Base-by-base conservation (phyloP, 2,329 filamentous ascomycete genomes). In the Cercospora sesami region DNA sequence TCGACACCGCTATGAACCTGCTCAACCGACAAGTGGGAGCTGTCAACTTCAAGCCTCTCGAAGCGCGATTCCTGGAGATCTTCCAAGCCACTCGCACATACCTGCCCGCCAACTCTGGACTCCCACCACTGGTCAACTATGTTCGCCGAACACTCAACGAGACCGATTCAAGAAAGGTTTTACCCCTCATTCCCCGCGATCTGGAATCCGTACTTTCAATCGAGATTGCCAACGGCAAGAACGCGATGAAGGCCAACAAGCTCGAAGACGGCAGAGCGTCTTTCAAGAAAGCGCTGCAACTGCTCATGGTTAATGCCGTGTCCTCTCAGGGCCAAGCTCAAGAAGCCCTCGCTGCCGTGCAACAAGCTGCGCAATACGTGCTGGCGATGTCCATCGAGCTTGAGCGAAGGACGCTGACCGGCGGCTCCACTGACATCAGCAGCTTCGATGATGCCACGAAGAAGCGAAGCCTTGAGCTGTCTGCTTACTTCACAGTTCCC, bases 401-500 rank as follows among this genome's bases (percentile, higher is more conserved):
- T 31, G 87, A 91, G 69, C 89, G 94, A 72, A 88, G 95, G 75
- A 83, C 84, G 64, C 83, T 95, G 16, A 78, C 81, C 18, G 78
- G 81, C 16, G 79, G 78, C 60, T 79, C 80, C 14, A 79, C 79
- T 18, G 83, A 85, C 68, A 77, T 85, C 21, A 81, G 81, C 60
- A 74, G 77, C n/a, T 79, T 84, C 42, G 78, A 81, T 68, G 90
- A 91, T 65, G 87, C 90, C 5, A 84, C 87, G 69, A 89, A 90
- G 76, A 97, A 97, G 86, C 88, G 92, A 70, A 93, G 90, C 74
- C 85, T 99, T 18, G 95, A 98, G 80, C 84, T 99, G 53, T 94
- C 93, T 3, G 94, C 94, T n/a, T 98, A 98, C 84, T 99, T 99
- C 81, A 99, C 95, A 1, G 94, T 98, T 67, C 94, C 95, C 45